Conservation (phyloP, 495 filamentous ascomycete species). For the Lasiosphaeris hirsuta region DNA sequence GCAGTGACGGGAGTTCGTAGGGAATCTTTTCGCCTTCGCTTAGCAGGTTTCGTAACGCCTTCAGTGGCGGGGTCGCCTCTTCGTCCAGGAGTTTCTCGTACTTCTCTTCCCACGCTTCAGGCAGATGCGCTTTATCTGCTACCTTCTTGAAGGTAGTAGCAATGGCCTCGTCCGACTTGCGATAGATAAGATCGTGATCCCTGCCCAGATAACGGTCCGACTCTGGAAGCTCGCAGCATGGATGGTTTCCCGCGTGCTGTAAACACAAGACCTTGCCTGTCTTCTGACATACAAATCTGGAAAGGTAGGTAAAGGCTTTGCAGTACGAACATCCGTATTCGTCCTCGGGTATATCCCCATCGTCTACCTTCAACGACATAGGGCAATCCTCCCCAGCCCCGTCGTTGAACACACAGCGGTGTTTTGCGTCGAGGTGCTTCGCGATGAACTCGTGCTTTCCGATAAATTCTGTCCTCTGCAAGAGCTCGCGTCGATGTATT, state of each 20-base stretch:
- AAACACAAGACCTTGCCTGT: constrained; percentile 76
- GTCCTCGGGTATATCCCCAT: constrained; percentile 78
- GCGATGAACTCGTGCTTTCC: constrained; percentile 52
- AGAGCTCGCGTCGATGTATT: constrained; percentile 68
- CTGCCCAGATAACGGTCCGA: constrained; percentile 57
- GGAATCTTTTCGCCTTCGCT: constrained; percentile 97
- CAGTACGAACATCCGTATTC: constrained; percentile 88
- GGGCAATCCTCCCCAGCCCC: constrained; percentile 41
- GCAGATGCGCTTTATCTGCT: constrained; percentile 78
- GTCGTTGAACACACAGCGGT: constrained; percentile 42
- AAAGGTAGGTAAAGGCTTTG: constrained; percentile 89
- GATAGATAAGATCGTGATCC: constrained; percentile 67
- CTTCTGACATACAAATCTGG: constrained; percentile 78
- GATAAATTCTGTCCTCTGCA: constrained; percentile 63
- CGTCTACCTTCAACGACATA: constrained; percentile 50
- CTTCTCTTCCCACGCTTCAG: constrained; percentile 89
- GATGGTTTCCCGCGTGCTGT: constrained; percentile 68
- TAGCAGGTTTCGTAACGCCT: constrained; percentile 76
- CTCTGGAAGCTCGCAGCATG: constrained; percentile 70
- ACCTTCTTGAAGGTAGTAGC: constrained; percentile 67
- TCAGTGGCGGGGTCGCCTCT: constrained; percentile 78
- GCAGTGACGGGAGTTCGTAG: constrained; percentile 81
- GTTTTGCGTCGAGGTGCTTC: constrained; percentile 55
- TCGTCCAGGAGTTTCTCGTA: constrained; percentile 79
- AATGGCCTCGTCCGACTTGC: constrained; percentile 70